Conservation (phyloP, 495 filamentous ascomycete genomes). For the Thermothielavioides terrestris region DNA sequence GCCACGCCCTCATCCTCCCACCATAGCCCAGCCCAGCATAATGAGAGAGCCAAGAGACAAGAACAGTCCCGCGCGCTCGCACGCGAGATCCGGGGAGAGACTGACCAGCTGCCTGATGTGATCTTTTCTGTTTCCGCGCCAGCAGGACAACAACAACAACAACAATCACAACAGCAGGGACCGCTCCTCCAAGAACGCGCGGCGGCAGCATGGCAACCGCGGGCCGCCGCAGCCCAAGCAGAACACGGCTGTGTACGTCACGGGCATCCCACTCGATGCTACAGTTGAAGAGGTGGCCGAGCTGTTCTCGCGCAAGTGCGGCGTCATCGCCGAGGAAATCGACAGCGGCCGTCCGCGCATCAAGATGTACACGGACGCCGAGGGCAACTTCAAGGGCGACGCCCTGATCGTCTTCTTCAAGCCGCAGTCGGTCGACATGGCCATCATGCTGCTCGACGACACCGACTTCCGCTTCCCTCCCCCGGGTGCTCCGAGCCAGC, state of each 20-base stretch:
- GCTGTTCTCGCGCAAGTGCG: conserved; percentile 75
- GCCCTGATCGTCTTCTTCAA: conserved; percentile 91
- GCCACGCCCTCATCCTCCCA: conserved; percentile 6
- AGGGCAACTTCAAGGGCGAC: conserved; percentile 85
- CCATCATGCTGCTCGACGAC: conserved; percentile 87
- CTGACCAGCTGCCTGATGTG: conserved; percentile 24
- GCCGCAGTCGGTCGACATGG: conserved; percentile 78
- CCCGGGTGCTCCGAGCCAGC: conserved; percentile 33
- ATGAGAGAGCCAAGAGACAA: conserved; percentile 2
- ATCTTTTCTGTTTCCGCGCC: conserved; percentile 16
- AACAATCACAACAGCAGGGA: conserved; percentile 16
- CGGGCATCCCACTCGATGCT: conserved; percentile 69
- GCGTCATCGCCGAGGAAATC: conserved; percentile 90
- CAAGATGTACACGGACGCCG: conserved; percentile 81
- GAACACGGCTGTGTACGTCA: conserved; percentile 89
- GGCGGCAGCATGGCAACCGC: conserved; percentile 15
- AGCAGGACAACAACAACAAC: conserved; percentile 19
- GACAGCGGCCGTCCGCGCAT: conserved; percentile 78
- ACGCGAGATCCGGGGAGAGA: conserved; percentile 15
- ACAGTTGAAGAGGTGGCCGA: conserved; percentile 70
- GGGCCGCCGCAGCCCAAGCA: conserved; percentile 45
- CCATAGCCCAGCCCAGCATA: conserved; percentile 3
- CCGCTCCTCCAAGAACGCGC: conserved; percentile 21
- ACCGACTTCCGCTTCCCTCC: conserved; percentile 66
- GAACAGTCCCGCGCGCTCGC: conserved; percentile 8